A percentile compares a stretch with the other conserved stretches of the same genome.
Conservation (phyloP, 179 eudicot species). For the Silene vulgaris region DNA sequence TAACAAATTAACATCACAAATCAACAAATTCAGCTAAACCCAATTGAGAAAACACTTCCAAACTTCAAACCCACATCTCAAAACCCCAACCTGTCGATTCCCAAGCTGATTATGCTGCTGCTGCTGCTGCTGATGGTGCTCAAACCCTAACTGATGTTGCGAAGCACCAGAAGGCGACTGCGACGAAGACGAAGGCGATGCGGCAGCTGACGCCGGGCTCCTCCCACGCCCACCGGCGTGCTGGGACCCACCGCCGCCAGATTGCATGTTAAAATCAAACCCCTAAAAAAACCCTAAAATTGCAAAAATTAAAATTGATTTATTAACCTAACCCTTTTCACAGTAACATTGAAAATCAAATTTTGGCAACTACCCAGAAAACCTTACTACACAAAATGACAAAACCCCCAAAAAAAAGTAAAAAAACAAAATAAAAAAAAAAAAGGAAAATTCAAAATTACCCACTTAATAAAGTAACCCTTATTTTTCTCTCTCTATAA, state of each 20-base stretch:
- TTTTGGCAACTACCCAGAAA: slow-evolving; percentile 17
- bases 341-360: slow-evolving; percentile 13
- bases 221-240: slow-evolving; percentile 62
- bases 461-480: neutral
- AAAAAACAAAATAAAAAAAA: slow-evolving; percentile 3
- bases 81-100: slow-evolving; percentile 61
- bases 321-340: neutral
- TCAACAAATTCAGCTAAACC: slow-evolving; percentile 17
- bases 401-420: slow-evolving; percentile 17
- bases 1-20: neutral
- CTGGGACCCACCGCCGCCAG: slow-evolving; percentile 83
- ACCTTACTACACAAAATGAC: slow-evolving; percentile 23
- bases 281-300: neutral
- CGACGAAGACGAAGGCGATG: slow-evolving; percentile 74
- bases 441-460: slow-evolving; percentile 9
- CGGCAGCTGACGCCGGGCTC: slow-evolving; percentile 61
- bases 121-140: slow-evolving; percentile 30
- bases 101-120: slow-evolving; percentile 33
- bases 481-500: neutral
- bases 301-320: slow-evolving; percentile 11
- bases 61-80: slow-evolving; percentile 3
- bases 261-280: slow-evolving; percentile 43
- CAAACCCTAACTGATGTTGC: slow-evolving; percentile 51
- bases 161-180: slow-evolving; percentile 77
- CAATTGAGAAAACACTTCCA: slow-evolving; percentile 3